Evolutionary conservation across 306 rosid species (phyloP), one percentile per base, ranked within the genome.

Genomic region (Prunus mira): DNA sequence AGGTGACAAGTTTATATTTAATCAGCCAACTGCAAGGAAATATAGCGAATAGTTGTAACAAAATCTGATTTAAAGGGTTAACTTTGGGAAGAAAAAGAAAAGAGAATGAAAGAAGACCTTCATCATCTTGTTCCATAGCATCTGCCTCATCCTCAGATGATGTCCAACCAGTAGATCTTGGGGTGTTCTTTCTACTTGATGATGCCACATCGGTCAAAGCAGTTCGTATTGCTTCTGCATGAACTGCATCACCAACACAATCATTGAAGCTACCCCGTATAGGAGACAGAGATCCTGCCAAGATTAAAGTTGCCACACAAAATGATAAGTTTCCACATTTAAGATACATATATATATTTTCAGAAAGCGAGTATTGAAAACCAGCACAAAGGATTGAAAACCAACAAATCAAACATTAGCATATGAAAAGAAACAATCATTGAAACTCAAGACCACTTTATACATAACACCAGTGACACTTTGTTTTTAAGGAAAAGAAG

Each of bases 131-230:
- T 60, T 89, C 96, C 90, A 87, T 88, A 73, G 92, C 82, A 78
- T 92, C 99, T 50, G 76, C 84, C 79, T 96, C 99, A 78, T 96
- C 99, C 80, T 96, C 99, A 24, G 98, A 92, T 49, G 97, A 90
- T 15, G 90, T 81, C 99, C 99, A 96, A 74, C 97, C 95, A 80
- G 89, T 72, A 30, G 89, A 81, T 79, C 74, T 83, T 20, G 69
- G 78, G 24, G 41, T 15, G 64, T 77, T 82, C 34, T 82, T 84
- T 68, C 69, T 79, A 81, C 99, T 89, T 70, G 97, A 87, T 62
- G 98, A 89, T 69, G 96, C 93, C 78, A 80, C 93, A 49, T 92
- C 98, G 78, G 52, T 82, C 87, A 92, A 82, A 54, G 98, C 99
- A 76, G 83, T 84, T 76, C 92, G 82, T 82, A 95, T 92, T 75